Conservation (phyloP, 345 rosid genomes). For the Mercurialis annua region DNA sequence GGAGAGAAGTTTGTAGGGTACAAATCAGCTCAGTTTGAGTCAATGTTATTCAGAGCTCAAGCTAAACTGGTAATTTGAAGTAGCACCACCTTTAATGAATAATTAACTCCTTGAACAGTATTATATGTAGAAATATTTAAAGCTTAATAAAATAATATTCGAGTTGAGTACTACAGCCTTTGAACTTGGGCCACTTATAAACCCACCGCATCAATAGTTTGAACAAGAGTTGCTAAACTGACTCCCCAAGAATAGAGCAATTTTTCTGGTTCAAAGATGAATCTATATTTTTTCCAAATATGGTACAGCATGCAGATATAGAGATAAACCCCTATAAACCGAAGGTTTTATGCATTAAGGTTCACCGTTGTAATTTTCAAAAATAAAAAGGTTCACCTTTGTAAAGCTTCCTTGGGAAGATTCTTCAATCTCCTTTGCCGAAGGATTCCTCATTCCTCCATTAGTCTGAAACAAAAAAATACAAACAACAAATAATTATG, state of each 20-base stretch:
- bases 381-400: conserved; percentile 43
- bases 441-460: conserved; percentile 60
- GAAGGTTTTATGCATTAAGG: not conserved
- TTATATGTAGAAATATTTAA: too few relatives aligned
- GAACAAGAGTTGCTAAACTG: too few relatives aligned
- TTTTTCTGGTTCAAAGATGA: not conserved
- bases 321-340: not conserved
- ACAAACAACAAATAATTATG: conserved; percentile 7
- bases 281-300: not conserved
- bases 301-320: not conserved
- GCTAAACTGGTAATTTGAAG: too few relatives aligned
- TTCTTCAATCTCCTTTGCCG: conserved; percentile 38
- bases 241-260: not conserved
- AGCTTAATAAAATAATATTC: too few relatives aligned
- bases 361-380: conserved; percentile 64
- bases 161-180: too few relatives aligned
- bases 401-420: conserved; percentile 70
- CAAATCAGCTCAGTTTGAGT: too few relatives aligned
- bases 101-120: too few relatives aligned
- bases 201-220: too few relatives aligned
- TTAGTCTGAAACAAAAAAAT: conserved; percentile 35
- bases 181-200: too few relatives aligned
- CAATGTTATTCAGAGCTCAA: too few relatives aligned
- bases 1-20: not conserved
- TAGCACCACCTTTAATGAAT: too few relatives aligned